Evolutionary conservation across 73 alveolate species (phyloP), one percentile per base, ranked within the genome.

Genomic region (Paramecium pentaurelia): DNA sequence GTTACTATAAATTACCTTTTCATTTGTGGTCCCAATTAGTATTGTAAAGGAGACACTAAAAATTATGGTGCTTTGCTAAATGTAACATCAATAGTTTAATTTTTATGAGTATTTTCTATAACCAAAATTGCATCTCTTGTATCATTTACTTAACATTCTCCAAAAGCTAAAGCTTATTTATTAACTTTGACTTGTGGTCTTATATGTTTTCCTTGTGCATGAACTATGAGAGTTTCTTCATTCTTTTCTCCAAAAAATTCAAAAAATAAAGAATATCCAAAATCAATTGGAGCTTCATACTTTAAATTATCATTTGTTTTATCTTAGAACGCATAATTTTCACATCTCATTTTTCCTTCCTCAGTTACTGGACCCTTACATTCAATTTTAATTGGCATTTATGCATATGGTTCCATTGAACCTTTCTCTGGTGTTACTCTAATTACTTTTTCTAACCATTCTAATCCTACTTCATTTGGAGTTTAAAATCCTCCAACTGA

Each of bases 391-490:
- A 64, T 68, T 2, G 88, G 86, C 71, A 88, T 80, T 18, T 88
- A 88, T 25, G 94, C 86, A 71, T 88, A 88, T 3, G 94, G 90
- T 38, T 88, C 75, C 68, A 88, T 64, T n/a, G 34, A 14, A 20
- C 94, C 94, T 45, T 83, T 88, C 25, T 88, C 94, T 45, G 94
- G 94, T 40, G 20, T 8, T 25, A 77, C 71, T 45, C 87, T 88
- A 27, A 88, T 71, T 8, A 88, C 87, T 47, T 88, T 71, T 54
- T 88, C 94, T 47, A 83, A 49, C 87, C 87, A 44, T 12, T 88
- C 94, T 58, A 88, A 59, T 18, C 94, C 94, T 22, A 88, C 94
- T 88, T 88, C 91, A 36, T 71, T 88, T 0, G 94, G 94, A 12
- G 94, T 88, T 71, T 88, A 45, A 25, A 88, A 71, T n/a, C 85